A percentile compares a stretch with the other conserved stretches of the same genome.
Conservation (phyloP, 371 early-diverging fungal genomes). For the Circinella minor region DNA sequence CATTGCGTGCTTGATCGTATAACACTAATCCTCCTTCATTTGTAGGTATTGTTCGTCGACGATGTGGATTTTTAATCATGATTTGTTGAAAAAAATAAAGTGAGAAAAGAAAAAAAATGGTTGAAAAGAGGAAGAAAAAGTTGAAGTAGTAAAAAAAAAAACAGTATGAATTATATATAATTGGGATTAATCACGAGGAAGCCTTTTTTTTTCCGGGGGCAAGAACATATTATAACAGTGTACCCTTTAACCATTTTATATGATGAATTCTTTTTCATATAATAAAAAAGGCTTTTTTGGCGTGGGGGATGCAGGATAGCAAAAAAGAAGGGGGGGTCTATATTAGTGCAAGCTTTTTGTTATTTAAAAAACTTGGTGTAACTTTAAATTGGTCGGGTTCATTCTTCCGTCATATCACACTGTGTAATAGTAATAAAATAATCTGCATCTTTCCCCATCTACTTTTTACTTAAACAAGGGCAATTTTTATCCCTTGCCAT, state of each 20-base stretch:
- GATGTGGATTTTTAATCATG: not conserved
- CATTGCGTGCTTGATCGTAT: not conserved
- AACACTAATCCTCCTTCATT: not conserved
- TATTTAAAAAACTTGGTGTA: no score
- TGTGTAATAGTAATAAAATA: not conserved
- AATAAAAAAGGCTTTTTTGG: no score
- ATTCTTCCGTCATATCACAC: slow-evolving; percentile 3
- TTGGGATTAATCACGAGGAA: no score
- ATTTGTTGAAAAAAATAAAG: not conserved
- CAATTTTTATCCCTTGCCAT: not conserved
- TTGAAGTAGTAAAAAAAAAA: no score
- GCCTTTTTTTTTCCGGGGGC: no score
- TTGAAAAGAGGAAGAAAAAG: not conserved
- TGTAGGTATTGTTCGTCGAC: not conserved
- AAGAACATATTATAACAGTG: no score
- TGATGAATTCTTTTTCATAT: no score
- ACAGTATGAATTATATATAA: no score
- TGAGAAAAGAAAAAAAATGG: slow-evolving; percentile 4
- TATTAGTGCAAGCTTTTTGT: not conserved
- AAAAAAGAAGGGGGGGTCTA: not conserved
- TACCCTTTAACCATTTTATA: no score
- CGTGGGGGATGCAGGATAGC: not conserved
- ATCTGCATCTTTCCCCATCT: no score
- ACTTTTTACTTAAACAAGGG: not conserved
- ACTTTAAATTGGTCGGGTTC: not conserved